These are phyloP conservation scores for Madurella fahalii DNA, from an alignment of 2,329 filamentous ascomycete species.

Conservation along the genomic window DNA sequence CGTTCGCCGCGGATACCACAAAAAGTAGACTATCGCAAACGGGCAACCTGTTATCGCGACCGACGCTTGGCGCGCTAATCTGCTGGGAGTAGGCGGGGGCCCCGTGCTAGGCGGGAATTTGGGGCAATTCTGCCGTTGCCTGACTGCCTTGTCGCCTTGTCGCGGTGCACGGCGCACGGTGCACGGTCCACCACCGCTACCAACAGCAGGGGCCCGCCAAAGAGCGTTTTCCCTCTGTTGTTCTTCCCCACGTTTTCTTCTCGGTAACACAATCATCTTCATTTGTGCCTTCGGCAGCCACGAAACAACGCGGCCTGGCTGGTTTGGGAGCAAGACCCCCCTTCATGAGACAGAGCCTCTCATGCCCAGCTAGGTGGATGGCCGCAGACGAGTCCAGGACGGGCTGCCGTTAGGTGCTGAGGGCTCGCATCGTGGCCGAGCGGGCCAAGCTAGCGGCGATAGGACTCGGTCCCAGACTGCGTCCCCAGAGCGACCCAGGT, in stretches of 20 bases:
- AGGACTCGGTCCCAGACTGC: neutral
- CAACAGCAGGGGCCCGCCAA: too few relatives aligned
- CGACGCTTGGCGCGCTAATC: slow-evolving; percentile 8
- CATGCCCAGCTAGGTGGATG: neutral
- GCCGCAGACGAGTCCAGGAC: neutral
- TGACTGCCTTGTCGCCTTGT: too few relatives aligned
- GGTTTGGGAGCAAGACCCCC: neutral
- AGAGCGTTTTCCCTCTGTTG: too few relatives aligned
- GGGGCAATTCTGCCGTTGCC: slow-evolving; percentile 5
- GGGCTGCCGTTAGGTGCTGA: neutral
- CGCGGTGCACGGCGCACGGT: too few relatives aligned
- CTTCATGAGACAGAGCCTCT: neutral
- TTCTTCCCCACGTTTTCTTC: too few relatives aligned
- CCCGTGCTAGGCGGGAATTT: neutral
- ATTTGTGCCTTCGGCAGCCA: too few relatives aligned
- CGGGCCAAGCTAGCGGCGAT: neutral
- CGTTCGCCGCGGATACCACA: neutral
- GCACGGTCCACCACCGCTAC: too few relatives aligned
- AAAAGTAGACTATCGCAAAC: slow-evolving; percentile 20
- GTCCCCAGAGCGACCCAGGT: slow-evolving; percentile 6
- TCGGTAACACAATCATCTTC: too few relatives aligned
- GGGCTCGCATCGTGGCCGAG: too few relatives aligned
- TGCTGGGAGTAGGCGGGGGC: slow-evolving; percentile 5
- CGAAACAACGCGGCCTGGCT: too few relatives aligned
- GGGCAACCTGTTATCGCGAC: slow-evolving; percentile 22